Base-by-base conservation (phyloP, 768 basidiomycete species). In the Boletus speciosus region DNA sequence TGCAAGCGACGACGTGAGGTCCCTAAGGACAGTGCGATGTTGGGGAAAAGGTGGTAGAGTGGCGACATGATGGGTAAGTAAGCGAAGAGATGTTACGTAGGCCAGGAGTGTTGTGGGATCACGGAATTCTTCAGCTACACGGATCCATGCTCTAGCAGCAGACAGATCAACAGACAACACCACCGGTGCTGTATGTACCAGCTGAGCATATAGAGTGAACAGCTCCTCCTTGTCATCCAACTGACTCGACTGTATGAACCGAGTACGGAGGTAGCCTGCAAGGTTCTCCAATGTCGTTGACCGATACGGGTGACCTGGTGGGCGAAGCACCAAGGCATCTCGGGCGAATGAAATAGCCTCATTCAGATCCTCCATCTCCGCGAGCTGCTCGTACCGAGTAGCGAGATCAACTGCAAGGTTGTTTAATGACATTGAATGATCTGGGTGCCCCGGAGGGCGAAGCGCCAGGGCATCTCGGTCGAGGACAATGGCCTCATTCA, bases 81-180 rank as follows among this genome's bases (percentile, higher is more conserved):
- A 7, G 12, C 4, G 8, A 8, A 29, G 8, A 29, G 29, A 29
- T 29, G 38, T 16, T 19, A 19, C 10, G 11, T 39, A 40, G 8
- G 39, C 39, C 6, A 23, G 46, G n/a, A 56, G 21, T n/a, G 29
- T 39, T 0, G 62, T 61, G 19, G 21, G 23, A 38, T 62, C 58
- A 2, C 36, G 12, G 16, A 56, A 43, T 2, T 19, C 0, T 35
- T 53, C 47, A 1, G 62, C 58, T 0, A 2, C 36, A 25, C 9
- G 7, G 5, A 42, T 14, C 48, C 57, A 42, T 47, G 21, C 32
- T 16, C 21, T 23, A 5, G 55, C 16, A 1, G 44, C 52, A 31
- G 10, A 42, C 4, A 37, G 7, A 32, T 56, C 39, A 1, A 10
- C 10, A 0, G 15, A 23, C 14, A 32, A 36, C 5, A 41, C 23